Evolutionary conservation across 371 early-diverging fungal genomes (phyloP).

Genomic region (Mortierella sp.): DNA sequence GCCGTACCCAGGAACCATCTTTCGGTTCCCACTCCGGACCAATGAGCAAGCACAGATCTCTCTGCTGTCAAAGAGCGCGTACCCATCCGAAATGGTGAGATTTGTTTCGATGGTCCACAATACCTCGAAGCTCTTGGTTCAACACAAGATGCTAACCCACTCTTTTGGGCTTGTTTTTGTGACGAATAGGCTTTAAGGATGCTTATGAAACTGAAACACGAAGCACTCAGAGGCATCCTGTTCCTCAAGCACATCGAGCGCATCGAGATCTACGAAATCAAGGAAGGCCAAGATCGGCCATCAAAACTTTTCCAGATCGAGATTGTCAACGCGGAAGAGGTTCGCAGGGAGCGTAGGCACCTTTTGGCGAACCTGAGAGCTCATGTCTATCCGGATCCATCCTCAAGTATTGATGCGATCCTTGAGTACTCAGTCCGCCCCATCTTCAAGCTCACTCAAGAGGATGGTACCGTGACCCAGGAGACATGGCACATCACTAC

Average conservation of each 20-base stretch:
- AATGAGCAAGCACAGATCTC: slow-evolving; percentile 18
- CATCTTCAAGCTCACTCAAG: slow-evolving; percentile 15
- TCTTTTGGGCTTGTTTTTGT: neutral
- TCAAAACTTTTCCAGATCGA: slow-evolving; percentile 31
- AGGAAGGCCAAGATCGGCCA: slow-evolving; percentile 1
- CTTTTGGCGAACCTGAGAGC: slow-evolving; percentile 9
- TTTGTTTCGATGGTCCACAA: neutral
- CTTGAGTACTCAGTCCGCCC: slow-evolving; percentile 28
- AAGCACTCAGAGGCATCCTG: slow-evolving; percentile 38
- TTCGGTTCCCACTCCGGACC: slow-evolving; percentile 38
- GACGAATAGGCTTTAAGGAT: slow-evolving; percentile 21
- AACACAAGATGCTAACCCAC: too few species aligned
- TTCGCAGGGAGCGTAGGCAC: slow-evolving; percentile 12
- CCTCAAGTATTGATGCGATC: neutral
- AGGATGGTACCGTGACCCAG: neutral
- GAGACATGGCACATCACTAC: slow-evolving; percentile 39
- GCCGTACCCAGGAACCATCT: slow-evolving; percentile 37
- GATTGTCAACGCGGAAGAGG: slow-evolving; percentile 35
- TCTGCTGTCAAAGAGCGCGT: slow-evolving; percentile 15
- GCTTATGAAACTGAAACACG: slow-evolving; percentile 25
- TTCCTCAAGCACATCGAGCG: slow-evolving; percentile 49
- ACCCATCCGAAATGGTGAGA: slow-evolving; percentile 20
- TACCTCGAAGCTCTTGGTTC: too few species aligned
- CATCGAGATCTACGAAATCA: slow-evolving; percentile 48
- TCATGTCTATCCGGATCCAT: slow-evolving; percentile 7